A percentile compares a stretch with the other conserved stretches of the same genome.
Evolutionary conservation across 2,329 filamentous ascomycete genomes (phyloP).

Genomic region (Erysiphe pulchra): DNA sequence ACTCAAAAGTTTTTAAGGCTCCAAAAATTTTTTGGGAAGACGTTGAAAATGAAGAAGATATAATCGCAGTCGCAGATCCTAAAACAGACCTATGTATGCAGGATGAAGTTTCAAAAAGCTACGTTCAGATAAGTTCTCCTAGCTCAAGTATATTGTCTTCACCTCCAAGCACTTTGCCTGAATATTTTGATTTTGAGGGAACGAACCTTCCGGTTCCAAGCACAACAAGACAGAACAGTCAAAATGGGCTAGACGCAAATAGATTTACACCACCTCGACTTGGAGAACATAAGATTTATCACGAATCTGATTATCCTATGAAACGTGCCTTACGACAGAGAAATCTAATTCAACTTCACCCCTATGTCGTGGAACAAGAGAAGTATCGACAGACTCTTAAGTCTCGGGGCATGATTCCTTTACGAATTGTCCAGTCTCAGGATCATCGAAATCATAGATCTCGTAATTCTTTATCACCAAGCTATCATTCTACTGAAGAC

Average conservation of each 20-base stretch:
- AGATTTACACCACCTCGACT: neutral
- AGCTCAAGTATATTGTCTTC: slow-evolving; percentile 11
- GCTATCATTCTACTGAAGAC: slow-evolving; percentile 7
- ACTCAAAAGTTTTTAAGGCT: slow-evolving; percentile 3
- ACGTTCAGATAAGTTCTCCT: slow-evolving; percentile 15
- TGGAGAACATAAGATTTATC: neutral
- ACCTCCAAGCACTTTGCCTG: slow-evolving; percentile 1
- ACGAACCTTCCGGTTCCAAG: neutral
- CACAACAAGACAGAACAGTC: neutral
- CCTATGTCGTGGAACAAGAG: slow-evolving; percentile 12
- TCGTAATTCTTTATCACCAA: slow-evolving; percentile 2
- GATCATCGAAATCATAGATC: slow-evolving; percentile 3
- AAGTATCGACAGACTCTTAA: slow-evolving; percentile 11
- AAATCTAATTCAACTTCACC: slow-evolving; percentile 13
- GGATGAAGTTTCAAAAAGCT: slow-evolving; percentile 16
- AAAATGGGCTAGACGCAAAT: neutral
- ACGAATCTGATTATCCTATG: neutral
- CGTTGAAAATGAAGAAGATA: neutral
- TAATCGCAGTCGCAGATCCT: neutral
- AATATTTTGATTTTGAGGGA: neutral
- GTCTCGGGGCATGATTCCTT: slow-evolving; percentile 10
- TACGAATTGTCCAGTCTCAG: slow-evolving; percentile 9
- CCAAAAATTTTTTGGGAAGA: slow-evolving; percentile 3
- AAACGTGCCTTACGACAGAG: slow-evolving; percentile 9
- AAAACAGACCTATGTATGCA: slow-evolving; percentile 1